These are phyloP conservation scores for Neofusicoccum umdonicola DNA, from an alignment of 2,329 filamentous ascomycete genomes.

Conservation along the genomic window DNA sequence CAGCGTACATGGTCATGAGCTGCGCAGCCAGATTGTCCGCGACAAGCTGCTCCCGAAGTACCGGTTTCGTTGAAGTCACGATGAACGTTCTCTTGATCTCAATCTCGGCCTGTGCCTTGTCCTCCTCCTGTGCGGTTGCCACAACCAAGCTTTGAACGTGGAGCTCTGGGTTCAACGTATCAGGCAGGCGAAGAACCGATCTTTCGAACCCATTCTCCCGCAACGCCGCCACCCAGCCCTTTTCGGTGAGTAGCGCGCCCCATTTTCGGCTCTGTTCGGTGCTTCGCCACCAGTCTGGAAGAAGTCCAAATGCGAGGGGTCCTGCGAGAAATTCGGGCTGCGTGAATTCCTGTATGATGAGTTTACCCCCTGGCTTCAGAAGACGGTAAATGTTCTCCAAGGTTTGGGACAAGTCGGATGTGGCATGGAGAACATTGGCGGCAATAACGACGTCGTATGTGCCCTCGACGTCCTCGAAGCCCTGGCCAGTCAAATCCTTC, in stretches of 20 bases:
- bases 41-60: slow-evolving; percentile 2
- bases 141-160: slow-evolving; percentile 7
- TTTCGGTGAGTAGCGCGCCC: slow-evolving; percentile 1
- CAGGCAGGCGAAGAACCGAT: background rate
- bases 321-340: background rate
- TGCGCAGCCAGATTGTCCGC: slow-evolving; percentile 7
- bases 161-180: background rate
- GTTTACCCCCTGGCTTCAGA: slow-evolving; percentile 42
- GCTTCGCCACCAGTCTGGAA: slow-evolving; percentile 20
- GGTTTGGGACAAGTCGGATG: slow-evolving; percentile 14
- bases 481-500: slow-evolving; percentile 15
- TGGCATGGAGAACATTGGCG: slow-evolving; percentile 20
- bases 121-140: background rate
- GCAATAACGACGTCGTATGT: slow-evolving; percentile 17
- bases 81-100: slow-evolving; percentile 6
- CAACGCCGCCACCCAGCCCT: background rate
- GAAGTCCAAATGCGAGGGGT: background rate
- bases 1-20: slow-evolving; percentile 20
- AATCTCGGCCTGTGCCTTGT: background rate
- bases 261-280: background rate
- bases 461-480: slow-evolving; percentile 19
- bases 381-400: slow-evolving; percentile 22
- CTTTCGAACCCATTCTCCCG: slow-evolving; percentile 1
- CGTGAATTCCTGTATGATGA: slow-evolving; percentile 32
- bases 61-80: background rate